Conservation (phyloP, 306 rosid species). For the Cucurbita moschata region DNA sequence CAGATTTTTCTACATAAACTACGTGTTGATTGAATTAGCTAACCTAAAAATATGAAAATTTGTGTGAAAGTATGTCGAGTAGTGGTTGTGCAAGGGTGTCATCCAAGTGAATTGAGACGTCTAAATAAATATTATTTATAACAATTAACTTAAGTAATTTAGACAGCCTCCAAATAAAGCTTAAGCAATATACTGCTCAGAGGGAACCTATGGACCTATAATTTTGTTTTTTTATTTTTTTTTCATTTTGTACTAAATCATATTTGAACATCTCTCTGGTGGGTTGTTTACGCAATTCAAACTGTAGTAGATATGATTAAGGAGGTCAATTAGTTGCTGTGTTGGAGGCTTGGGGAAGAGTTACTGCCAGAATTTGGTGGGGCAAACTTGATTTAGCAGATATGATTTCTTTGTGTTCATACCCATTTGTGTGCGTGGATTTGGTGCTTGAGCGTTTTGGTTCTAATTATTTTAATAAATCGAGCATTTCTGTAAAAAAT, state of each 20-base stretch:
- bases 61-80: background rate
- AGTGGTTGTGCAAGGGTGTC: background rate
- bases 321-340: background rate
- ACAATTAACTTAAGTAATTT: background rate
- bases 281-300: background rate
- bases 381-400: background rate
- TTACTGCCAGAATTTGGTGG: background rate
- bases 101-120: background rate
- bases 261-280: background rate
- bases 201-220: background rate
- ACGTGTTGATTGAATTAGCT: background rate
- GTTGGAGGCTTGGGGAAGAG: background rate
- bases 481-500: background rate
- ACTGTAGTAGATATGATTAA: background rate
- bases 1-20: constrained; percentile 1
- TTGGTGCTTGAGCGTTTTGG: background rate
- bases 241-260: background rate
- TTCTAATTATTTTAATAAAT: background rate
- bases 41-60: background rate
- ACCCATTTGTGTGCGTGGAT: background rate
- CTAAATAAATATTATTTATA: background rate
- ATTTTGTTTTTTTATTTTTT: no score
- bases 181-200: background rate
- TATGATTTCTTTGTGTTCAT: background rate
- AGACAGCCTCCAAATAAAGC: background rate